Evolutionary conservation across 257 asterid genomes (phyloP), one percentile per base, ranked within the genome.

Genomic region (Scutellaria baicalensis): DNA sequence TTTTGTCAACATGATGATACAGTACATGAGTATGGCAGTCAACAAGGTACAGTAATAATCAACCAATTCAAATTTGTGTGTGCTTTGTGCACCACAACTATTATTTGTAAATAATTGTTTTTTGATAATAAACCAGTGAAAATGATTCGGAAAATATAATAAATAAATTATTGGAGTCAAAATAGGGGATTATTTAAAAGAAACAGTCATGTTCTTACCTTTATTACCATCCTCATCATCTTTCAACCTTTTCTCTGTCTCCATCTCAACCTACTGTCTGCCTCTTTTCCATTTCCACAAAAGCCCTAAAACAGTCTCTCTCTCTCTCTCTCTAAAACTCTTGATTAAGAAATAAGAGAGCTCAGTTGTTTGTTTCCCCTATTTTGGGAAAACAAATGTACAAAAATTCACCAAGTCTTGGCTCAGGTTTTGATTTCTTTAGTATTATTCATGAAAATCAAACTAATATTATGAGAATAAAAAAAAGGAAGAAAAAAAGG

Each of bases 201-300:
- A 47, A 59, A 45, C 33, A 36, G 58, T 70, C 35, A 20, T 49
- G 55, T 74, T 72, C 49, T 66, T 21, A 69, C 47, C 75, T 69
- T 70, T 14, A 68, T 59, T 40, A 68, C 66, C 43, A 57, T 73
- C 81, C n/a, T n/a, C n/a, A n/a, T 82, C 57, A 71, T 50, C 75
- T 58, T 74, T 77, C 55, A 44, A 80, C 79, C 75, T 77, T 79
- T 87, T 73, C 69, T 61, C 75, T 81, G 92, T 82, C 91, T 79
- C 83, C 81, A 77, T 86, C 89, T 72, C 81, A 75, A 74, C 79
- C 81, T 57, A 68, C 84, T 31, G 12, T 54, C 60, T 77, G 81
- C 71, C 81, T 72, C 77, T 77, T 84, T 82, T 73, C 78, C 65
- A 76, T 72, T 76, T 78, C 81, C 78, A 77, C 33, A 73, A 59